A percentile compares a stretch with the other conserved stretches of the same genome.
These are phyloP conservation scores for Fagopyrum homotropicum DNA, from an alignment of 148 eudicot genomes.

Conservation along the genomic window DNA sequence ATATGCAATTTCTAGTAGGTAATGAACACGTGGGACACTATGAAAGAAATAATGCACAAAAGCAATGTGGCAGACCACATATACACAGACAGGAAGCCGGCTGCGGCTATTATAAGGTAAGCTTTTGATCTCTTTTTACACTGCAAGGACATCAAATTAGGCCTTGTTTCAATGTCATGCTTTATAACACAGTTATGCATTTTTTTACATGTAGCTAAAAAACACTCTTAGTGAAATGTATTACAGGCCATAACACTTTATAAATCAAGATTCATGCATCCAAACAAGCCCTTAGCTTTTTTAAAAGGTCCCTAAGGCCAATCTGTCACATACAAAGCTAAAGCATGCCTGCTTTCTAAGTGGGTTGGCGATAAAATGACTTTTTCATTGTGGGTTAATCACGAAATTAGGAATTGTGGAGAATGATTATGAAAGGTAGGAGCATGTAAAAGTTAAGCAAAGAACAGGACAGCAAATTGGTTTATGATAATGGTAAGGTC, in stretches of 20 bases:
- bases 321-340: neutral
- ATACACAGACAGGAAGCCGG: slow-evolving; percentile 11
- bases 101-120: slow-evolving; percentile 3
- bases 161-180: neutral
- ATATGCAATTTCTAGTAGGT: slow-evolving; percentile 24
- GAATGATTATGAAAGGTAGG: slow-evolving; percentile 15
- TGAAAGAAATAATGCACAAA: neutral
- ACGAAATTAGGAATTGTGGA: slow-evolving; percentile 8
- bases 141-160: neutral
- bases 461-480: slow-evolving; percentile 21
- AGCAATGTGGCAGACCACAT: slow-evolving; percentile 27
- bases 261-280: too few species aligned
- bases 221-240: too few species aligned
- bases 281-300: neutral
- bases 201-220: too few species aligned
- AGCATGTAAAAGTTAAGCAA: slow-evolving; percentile 20
- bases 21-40: slow-evolving; percentile 31
- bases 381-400: slow-evolving; percentile 9
- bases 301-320: neutral
- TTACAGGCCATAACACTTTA: too few species aligned
- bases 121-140: slow-evolving; percentile 10
- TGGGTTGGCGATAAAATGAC: slow-evolving; percentile 4
- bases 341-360: neutral
- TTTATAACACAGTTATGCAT: too few species aligned
- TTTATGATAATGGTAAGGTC: slow-evolving; percentile 11